Conservation (phyloP, 1,284 basidiomycete genomes). For the Ceratobasidium sp. region DNA sequence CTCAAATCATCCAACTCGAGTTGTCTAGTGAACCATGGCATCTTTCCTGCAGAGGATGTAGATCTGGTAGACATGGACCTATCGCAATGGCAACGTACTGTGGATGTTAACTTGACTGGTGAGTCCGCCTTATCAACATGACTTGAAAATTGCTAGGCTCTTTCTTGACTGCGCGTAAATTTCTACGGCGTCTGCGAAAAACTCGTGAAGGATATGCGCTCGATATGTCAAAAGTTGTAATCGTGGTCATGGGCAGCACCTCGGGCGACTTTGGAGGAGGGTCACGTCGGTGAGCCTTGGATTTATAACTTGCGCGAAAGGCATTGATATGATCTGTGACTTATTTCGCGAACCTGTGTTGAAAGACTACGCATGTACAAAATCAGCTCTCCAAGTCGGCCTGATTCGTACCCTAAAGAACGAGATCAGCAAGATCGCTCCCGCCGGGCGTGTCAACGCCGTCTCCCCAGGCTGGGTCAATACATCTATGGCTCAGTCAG, state of each 20-base stretch:
- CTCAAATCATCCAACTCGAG: not conserved
- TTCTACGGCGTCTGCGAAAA: constrained; percentile 48
- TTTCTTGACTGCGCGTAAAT: constrained; percentile 51
- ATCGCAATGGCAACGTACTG: constrained; percentile 51
- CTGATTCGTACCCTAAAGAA: constrained; percentile 53
- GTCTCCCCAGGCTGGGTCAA: constrained; percentile 54
- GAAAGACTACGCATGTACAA: constrained; percentile 51
- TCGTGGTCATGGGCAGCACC: constrained; percentile 52
- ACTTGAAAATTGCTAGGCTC: constrained; percentile 36
- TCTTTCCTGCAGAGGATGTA: constrained; percentile 46
- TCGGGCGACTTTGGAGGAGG: constrained; percentile 53
- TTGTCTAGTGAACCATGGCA: constrained; percentile 52
- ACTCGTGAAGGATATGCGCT: constrained; percentile 33
- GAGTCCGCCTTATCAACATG: not conserved
- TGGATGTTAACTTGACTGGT: constrained; percentile 51
- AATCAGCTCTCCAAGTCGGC: constrained; percentile 51
- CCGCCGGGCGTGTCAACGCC: constrained; percentile 50
- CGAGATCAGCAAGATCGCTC: constrained; percentile 53
- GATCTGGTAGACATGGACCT: constrained; percentile 51
- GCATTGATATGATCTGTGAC: not conserved
- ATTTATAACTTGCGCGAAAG: not conserved
- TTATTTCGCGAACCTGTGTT: not conserved
- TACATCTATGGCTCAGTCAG: constrained; percentile 50
- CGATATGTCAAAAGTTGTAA: constrained; percentile 47
- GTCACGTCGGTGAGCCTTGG: constrained; percentile 43